Base-by-base conservation (phyloP, 1,284 basidiomycete species). In the Kalmanozyma brasiliensis region DNA sequence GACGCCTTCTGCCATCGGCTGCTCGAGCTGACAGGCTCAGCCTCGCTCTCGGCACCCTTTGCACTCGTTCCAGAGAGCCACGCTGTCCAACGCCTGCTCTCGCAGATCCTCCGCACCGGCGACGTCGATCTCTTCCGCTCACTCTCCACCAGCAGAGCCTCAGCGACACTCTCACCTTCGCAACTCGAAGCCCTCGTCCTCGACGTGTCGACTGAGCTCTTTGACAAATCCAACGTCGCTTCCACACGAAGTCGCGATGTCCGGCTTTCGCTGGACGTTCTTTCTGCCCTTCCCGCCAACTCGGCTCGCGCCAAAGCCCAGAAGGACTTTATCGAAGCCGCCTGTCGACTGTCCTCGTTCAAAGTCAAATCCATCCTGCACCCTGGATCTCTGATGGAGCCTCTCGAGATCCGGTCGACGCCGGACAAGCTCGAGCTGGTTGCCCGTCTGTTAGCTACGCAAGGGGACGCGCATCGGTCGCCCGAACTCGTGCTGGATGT, bases 341-440 rank as follows among this genome's bases (percentile, higher is more conserved):
- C 49, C 7, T 74, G 69, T n/a, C 57, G 73, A 4, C 30, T 74
- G 17, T 59, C 52, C n/a, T 47, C 61, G 37, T 74, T 69, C 61
- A 55, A 60, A 34, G 46, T 73, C 43, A 52, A 46, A 16, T 74
- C 73, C 1, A 32, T 30, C 6, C 14, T 30, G 0, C 38, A 49
- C 0, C 46, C 66, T 0, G 47, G 58, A 1, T 14, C 41, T 22
- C 20, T 23, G 8, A 59, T 76, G 16, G 24, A 22, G 16, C 64
- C 73, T 0, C 29, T 19, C 13, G 70, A 76, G 43, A 65, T 73
- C 16, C 43, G 73, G 3, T 16, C 24, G 17, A 57, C 55, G 4
- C 0, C 2, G 3, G 70, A 76, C 41, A 51, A 49, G 30, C 17
- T 76, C 26, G 49, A 55, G 0, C 38, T 76, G n/a, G 23, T 76